Conservation (phyloP, 768 basidiomycete species). For the Suillus clintonianus region DNA sequence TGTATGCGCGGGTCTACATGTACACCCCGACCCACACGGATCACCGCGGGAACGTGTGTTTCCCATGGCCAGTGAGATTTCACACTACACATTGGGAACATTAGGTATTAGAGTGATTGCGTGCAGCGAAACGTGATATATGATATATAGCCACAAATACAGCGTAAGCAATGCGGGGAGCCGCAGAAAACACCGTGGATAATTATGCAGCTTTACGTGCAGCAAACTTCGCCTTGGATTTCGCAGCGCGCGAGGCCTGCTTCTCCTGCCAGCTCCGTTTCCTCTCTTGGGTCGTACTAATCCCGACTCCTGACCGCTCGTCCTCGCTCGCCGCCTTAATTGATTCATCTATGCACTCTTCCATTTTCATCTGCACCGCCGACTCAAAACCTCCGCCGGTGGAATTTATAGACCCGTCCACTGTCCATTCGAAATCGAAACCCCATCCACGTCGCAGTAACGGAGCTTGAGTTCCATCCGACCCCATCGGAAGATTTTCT, state of each 20-base stretch:
- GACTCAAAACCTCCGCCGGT: constrained; percentile 24
- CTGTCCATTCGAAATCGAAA: constrained; percentile 79
- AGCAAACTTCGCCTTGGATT: constrained; percentile 28
- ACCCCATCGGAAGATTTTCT: constrained; percentile 19
- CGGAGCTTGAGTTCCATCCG: neutral
- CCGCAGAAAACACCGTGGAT: neutral
- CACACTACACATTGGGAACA: neutral
- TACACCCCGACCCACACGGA: neutral
- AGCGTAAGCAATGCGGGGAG: neutral
- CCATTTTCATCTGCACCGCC: constrained; percentile 67
- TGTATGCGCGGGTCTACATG: neutral
- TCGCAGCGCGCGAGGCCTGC: constrained; percentile 38
- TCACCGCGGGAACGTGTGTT: constrained; percentile 1
- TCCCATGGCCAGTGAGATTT: neutral
- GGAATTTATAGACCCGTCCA: constrained; percentile 14
- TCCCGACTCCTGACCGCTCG: constrained; percentile 52
- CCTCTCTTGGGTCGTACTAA: constrained; percentile 74
- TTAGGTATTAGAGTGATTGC: neutral
- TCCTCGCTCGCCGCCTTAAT: constrained; percentile 45
- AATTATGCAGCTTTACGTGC: constrained; percentile 21
- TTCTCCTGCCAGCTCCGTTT: constrained; percentile 51
- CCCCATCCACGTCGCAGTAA: constrained; percentile 69
- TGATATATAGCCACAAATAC: neutral
- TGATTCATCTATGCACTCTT: constrained; percentile 62
- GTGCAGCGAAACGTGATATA: neutral